These are phyloP conservation scores for Flueggea neowawraea DNA, from an alignment of 441 rosid genomes.

Conservation along the genomic window DNA sequence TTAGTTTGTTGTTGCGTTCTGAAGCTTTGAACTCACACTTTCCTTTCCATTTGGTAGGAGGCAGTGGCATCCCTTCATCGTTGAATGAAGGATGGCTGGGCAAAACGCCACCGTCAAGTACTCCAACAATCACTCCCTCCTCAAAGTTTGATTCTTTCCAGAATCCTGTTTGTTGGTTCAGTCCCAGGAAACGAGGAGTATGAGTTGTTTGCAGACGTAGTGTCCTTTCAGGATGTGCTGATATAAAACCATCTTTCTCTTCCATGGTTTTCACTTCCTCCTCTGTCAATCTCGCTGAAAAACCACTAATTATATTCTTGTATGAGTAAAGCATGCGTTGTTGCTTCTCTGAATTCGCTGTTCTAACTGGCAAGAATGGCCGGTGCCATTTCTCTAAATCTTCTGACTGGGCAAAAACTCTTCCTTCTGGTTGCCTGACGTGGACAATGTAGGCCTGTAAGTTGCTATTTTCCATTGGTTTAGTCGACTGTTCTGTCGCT, in stretches of 20 bases:
- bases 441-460: constrained; percentile 25
- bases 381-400: constrained; percentile 18
- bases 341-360: constrained; percentile 9
- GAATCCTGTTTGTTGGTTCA: constrained; percentile 23
- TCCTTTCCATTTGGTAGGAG: constrained; percentile 40
- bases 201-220: constrained; percentile 23
- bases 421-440: constrained; percentile 15
- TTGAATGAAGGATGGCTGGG: constrained; percentile 33
- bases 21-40: constrained; percentile 28
- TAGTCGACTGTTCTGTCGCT: constrained; percentile 10
- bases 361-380: constrained; percentile 18
- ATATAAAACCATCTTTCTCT: constrained; percentile 25
- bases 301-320: constrained; percentile 29
- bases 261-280: constrained; percentile 33
- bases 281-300: constrained; percentile 30
- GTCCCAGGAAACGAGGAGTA: constrained; percentile 34
- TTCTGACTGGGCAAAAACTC: constrained; percentile 15
- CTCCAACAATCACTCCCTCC: constrained; percentile 35
- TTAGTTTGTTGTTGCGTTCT: constrained; percentile 34
- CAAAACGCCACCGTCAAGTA: constrained; percentile 29
- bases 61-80: constrained; percentile 30
- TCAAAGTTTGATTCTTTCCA: constrained; percentile 30
- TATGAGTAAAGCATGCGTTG: constrained; percentile 30
- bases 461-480: constrained; percentile 4
- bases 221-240: constrained; percentile 26